These are phyloP conservation scores for Rhizoclosmatium globosum DNA, from an alignment of 192 early-diverging fungal species.

Conservation along the genomic window DNA sequence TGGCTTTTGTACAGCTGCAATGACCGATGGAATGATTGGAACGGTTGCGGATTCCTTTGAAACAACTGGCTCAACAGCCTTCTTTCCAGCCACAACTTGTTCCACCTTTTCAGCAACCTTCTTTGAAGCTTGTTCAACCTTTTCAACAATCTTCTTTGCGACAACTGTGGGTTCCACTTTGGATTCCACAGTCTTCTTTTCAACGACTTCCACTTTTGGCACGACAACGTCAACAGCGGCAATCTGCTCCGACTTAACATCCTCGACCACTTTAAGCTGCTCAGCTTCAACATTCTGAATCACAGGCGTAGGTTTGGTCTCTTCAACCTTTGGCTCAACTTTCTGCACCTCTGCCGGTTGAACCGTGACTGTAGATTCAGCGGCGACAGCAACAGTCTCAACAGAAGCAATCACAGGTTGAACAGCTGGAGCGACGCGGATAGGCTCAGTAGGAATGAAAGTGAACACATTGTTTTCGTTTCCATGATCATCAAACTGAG, in stretches of 20 bases:
- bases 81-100: neutral
- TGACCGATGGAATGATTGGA: too few species aligned
- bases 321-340: neutral
- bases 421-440: conserved; percentile 3
- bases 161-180: neutral
- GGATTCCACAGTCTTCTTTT: neutral
- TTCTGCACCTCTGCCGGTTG: neutral
- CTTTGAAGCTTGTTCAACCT: neutral
- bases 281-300: too few species aligned
- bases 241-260: neutral
- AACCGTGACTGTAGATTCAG: neutral
- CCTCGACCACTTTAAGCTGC: neutral
- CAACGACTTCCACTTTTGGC: neutral
- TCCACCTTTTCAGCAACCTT: neutral
- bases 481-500: conserved; percentile 1
- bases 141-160: conserved; percentile 3
- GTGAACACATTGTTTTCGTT: conserved; percentile 29
- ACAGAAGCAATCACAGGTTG: neutral
- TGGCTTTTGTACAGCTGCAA: too few species aligned
- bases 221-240: neutral
- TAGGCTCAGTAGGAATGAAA: neutral
- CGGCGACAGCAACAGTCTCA: neutral
- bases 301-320: neutral
- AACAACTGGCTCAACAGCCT: neutral
- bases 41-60: neutral